These are phyloP conservation scores for Durusdinium trenchii DNA, from an alignment of 73 alveolate genomes.

Conservation along the genomic window DNA sequence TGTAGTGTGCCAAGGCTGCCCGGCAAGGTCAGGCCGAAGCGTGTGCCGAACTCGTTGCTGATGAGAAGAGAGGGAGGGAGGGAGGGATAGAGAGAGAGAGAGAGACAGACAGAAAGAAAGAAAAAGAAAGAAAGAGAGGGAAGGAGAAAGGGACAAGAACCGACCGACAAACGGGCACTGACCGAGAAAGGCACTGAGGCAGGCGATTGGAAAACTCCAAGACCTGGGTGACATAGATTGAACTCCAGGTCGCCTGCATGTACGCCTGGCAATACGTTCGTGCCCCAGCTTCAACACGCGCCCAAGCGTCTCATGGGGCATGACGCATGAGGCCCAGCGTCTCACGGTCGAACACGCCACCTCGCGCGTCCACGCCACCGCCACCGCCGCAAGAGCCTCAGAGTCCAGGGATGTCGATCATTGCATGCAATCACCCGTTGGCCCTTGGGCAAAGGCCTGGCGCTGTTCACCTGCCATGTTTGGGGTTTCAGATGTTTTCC, in stretches of 20 bases:
- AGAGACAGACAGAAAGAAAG: no score
- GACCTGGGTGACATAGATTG: no score
- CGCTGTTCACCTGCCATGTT: conserved; percentile 5
- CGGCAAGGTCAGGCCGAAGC: conserved; percentile 71
- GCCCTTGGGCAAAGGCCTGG: no score
- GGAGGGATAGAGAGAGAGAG: no score
- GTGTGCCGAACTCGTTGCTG: conserved; percentile 7
- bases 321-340: conserved; percentile 33
- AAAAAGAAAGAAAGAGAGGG: no score
- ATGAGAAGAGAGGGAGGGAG: no score
- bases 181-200: no score
- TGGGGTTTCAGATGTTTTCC: background rate
- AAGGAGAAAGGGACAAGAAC: no score
- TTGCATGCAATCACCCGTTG: no score
- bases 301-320: background rate
- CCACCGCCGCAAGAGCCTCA: no score
- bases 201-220: background rate
- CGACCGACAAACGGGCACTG: no score
- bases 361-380: conserved; percentile 58
- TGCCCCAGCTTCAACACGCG: background rate
- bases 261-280: conserved; percentile 77
- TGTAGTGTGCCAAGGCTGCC: conserved; percentile 36
- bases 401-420: no score
- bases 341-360: conserved; percentile 82
- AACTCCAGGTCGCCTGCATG: conserved; percentile 64